Evolutionary conservation across 1,284 basidiomycete genomes (phyloP).

Genomic region (Malassezia japonica): DNA sequence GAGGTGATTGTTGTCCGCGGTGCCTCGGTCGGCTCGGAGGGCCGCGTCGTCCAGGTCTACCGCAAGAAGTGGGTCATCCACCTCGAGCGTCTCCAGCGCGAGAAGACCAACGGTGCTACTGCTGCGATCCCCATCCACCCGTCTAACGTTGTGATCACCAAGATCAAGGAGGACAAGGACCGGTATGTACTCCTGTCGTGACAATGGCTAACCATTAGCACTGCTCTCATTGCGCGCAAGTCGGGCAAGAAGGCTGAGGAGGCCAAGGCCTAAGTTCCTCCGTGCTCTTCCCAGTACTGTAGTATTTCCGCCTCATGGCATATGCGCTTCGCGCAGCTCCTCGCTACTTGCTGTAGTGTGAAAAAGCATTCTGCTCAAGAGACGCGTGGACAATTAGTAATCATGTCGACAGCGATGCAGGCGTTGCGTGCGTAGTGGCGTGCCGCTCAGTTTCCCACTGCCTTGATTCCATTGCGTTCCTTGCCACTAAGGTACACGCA

Average conservation of each 20-base stretch:
- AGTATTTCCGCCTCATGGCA: constrained; percentile 14
- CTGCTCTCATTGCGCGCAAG: constrained; percentile 41
- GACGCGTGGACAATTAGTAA: no score
- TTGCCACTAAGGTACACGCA: no score
- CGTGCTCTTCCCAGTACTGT: constrained; percentile 13
- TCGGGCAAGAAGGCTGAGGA: constrained; percentile 29
- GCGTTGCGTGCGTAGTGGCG: no score
- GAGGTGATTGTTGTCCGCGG: constrained; percentile 81
- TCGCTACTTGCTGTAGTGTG: constrained; percentile 15
- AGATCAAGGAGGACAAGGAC: constrained; percentile 48
- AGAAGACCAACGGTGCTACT: constrained; percentile 95
- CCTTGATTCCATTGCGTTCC: no score
- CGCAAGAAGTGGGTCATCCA: constrained; percentile 99
- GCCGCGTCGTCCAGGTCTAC: constrained; percentile 63
- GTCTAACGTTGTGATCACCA: constrained; percentile 81
- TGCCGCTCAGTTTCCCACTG: no score
- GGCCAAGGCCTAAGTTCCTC: constrained; percentile 17
- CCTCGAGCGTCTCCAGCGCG: constrained; percentile 92
- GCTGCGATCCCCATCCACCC: constrained; percentile 91
- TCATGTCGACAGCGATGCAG: no score
- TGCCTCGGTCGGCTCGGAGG: constrained; percentile 70
- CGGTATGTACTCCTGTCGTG: constrained; percentile 22
- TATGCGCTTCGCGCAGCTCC: constrained; percentile 5
- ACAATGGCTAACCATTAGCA: constrained; percentile 11
- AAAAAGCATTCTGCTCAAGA: constrained; percentile 15